Evolutionary conservation across 2,329 filamentous ascomycete genomes (phyloP).

Genomic region (Fusarium illudens): DNA sequence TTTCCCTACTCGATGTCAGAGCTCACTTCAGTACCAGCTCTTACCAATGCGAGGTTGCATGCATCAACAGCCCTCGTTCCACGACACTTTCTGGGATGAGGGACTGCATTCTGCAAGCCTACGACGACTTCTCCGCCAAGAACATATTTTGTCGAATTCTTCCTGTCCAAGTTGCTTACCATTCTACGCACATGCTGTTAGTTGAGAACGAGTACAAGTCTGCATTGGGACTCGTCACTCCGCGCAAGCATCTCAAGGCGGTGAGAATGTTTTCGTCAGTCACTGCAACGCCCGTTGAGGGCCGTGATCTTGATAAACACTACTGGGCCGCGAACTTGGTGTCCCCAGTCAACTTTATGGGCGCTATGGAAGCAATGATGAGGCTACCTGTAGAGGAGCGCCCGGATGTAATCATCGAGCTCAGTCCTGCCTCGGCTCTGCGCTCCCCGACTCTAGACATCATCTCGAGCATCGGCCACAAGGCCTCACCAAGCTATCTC

Average conservation of each 20-base stretch:
- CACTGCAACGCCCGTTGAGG: slow-evolving; percentile 41
- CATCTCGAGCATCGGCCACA: slow-evolving; percentile 31
- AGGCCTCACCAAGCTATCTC: slow-evolving; percentile 33
- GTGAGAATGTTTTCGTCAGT: slow-evolving; percentile 55
- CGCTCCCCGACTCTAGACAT: slow-evolving; percentile 50
- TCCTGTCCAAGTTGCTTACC: slow-evolving; percentile 53
- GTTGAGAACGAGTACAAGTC: slow-evolving; percentile 49
- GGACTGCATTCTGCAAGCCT: slow-evolving; percentile 44
- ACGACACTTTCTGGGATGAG: slow-evolving; percentile 55
- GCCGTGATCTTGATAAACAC: slow-evolving; percentile 40
- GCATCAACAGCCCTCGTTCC: slow-evolving; percentile 55
- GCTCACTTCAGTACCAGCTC: slow-evolving; percentile 38
- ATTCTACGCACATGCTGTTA: slow-evolving; percentile 55
- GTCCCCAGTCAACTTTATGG: slow-evolving; percentile 54
- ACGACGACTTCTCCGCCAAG: slow-evolving; percentile 43
- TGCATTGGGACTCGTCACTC: slow-evolving; percentile 38
- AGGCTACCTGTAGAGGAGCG: slow-evolving; percentile 33
- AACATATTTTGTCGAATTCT: slow-evolving; percentile 49
- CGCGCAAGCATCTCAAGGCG: slow-evolving; percentile 7
- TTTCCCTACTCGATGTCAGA: slow-evolving; percentile 43
- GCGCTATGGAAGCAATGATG: slow-evolving; percentile 51
- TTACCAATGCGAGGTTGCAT: slow-evolving; percentile 50
- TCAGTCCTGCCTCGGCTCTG: slow-evolving; percentile 52
- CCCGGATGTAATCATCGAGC: slow-evolving; percentile 52
- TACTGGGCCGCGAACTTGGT: slow-evolving; percentile 61